A percentile compares a stretch with the other conserved stretches of the same genome.
phyloP scores from a whole-genome alignment of 2,329 filamentous ascomycete genomes.

The Orbilia brochopaga region DNA sequence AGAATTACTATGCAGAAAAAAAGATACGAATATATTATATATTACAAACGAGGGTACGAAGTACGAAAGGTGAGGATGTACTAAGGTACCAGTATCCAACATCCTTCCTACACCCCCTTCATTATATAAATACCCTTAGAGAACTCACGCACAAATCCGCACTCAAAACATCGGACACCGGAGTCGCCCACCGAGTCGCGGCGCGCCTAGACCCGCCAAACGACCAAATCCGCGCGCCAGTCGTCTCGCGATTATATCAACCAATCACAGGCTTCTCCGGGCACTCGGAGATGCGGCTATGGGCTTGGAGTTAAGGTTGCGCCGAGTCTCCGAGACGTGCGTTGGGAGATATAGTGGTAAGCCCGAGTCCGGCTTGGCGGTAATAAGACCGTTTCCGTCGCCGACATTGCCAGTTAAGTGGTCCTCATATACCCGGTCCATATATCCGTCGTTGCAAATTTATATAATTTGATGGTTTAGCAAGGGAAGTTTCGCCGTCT shows the following conservation, averaged over 20 bases:
- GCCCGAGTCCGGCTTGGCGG: conserved; percentile 1
- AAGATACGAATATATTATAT: too few relatives aligned
- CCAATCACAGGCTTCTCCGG: neutral
- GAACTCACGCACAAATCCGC: neutral
- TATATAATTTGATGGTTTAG: too few relatives aligned
- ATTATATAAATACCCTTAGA: neutral
- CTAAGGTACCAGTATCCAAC: too few relatives aligned
- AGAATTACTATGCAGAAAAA: too few relatives aligned
- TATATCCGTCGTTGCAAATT: too few relatives aligned
- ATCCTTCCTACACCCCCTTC: too few relatives aligned
- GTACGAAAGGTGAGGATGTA: too few relatives aligned
- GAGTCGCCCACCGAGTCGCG: too few relatives aligned
- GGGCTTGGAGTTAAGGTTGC: neutral
- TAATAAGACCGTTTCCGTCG: neutral
- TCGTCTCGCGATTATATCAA: neutral
- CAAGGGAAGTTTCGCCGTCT: too few relatives aligned
- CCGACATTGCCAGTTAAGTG: neutral
- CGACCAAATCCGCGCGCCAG: neutral
- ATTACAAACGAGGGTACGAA: too few relatives aligned
- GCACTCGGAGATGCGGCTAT: neutral
- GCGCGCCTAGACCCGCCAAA: neutral
- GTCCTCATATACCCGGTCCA: too few relatives aligned
- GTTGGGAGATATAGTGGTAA: neutral
- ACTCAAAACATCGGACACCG: neutral
- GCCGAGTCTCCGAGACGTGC: neutral